These are phyloP conservation scores for Calocera cornea DNA, from an alignment of 768 basidiomycete species.

Conservation along the genomic window DNA sequence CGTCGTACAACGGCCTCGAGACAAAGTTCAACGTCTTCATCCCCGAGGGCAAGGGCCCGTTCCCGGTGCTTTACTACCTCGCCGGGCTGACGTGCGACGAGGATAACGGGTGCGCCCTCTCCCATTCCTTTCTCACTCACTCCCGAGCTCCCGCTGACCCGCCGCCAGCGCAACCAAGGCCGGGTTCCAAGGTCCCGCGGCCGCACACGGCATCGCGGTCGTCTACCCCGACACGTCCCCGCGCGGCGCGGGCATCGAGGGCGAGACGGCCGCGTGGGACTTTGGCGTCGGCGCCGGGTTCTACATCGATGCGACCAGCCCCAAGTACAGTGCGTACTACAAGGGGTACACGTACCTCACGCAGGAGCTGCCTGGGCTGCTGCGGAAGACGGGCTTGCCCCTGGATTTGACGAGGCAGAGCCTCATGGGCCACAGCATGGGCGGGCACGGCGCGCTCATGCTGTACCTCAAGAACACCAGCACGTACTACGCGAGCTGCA, in stretches of 20 bases:
- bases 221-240: conserved; percentile 95
- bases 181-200: conserved; percentile 75
- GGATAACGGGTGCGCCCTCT: conserved; percentile 63
- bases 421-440: conserved; percentile 96
- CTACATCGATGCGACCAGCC: conserved; percentile 80
- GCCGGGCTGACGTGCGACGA: conserved; percentile 84
- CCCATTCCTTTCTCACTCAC: neutral
- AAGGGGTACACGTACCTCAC: conserved; percentile 83
- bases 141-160: neutral
- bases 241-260: conserved; percentile 73
- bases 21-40: conserved; percentile 84
- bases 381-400: conserved; percentile 59
- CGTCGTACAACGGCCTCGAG: conserved; percentile 27
- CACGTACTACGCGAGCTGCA: conserved; percentile 59
- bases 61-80: conserved; percentile 70
- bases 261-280: conserved; percentile 74
- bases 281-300: conserved; percentile 90
- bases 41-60: conserved; percentile 47
- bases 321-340: conserved; percentile 59
- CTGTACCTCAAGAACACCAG: conserved; percentile 58
- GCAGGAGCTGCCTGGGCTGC: conserved; percentile 66
- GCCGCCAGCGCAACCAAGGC: conserved; percentile 72
- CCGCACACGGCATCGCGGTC: conserved; percentile 73
- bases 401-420: conserved; percentile 78
- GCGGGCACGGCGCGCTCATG: conserved; percentile 87